Evolutionary conservation across 2,329 filamentous ascomycete species (phyloP).

Genomic region (Neofusicoccum laricinum): DNA sequence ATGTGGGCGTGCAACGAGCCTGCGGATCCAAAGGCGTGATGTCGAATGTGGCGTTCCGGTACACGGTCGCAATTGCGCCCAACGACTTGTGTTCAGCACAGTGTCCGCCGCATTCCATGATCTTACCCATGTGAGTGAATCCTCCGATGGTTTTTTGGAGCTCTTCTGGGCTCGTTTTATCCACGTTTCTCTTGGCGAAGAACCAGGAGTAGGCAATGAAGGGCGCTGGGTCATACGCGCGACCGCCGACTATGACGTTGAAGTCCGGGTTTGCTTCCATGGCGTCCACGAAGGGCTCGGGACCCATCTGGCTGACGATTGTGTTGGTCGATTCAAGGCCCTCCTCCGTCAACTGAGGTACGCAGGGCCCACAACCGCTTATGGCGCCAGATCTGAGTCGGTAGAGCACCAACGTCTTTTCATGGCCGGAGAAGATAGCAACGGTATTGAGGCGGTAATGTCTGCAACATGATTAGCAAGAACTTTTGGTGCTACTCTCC

Average conservation of each 20-base stretch:
- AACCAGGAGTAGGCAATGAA: slow-evolving; percentile 24
- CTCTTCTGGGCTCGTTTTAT: too few species aligned
- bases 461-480: neutral
- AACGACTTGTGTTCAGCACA: slow-evolving; percentile 49
- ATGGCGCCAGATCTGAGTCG: neutral
- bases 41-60: slow-evolving; percentile 46
- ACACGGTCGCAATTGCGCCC: slow-evolving; percentile 43
- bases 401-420: neutral
- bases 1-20: slow-evolving; percentile 19
- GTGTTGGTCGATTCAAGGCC: slow-evolving; percentile 38
- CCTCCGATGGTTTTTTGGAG: neutral
- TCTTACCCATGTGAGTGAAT: slow-evolving; percentile 52
- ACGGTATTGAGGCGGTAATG: neutral
- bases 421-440: neutral
- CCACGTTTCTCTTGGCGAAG: neutral
- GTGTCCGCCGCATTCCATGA: slow-evolving; percentile 51
- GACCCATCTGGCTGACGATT: slow-evolving; percentile 48
- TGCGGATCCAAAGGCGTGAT: slow-evolving; percentile 41
- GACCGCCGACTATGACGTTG: slow-evolving; percentile 49
- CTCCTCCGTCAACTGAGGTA: slow-evolving; percentile 17
- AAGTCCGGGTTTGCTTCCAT: slow-evolving; percentile 43
- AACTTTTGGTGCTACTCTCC: too few species aligned
- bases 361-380: neutral
- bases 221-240: slow-evolving; percentile 27
- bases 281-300: slow-evolving; percentile 45